Base-by-base conservation (phyloP, 2,329 filamentous ascomycete species). In the Fusarium chaquense region DNA sequence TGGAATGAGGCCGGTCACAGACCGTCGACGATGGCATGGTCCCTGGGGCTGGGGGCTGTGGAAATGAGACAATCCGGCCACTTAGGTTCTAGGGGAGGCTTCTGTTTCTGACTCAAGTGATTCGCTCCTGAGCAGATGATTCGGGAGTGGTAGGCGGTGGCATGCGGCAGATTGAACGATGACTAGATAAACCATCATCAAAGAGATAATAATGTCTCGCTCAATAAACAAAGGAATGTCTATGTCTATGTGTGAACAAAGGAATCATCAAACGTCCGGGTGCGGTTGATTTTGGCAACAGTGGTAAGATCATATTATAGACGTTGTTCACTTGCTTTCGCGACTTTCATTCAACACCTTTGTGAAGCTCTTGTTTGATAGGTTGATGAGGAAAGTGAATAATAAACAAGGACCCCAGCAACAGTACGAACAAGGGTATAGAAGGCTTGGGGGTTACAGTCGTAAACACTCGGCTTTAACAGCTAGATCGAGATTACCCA, bases 41-140 rank as follows among this genome's bases (percentile, higher is more conserved):
- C 26, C 26, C 44, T 20, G 20, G 20, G 20, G 20, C 24, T 58
- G 41, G 67, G 41, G 58, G 45, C 54, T 35, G 46, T 54, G 67
- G 67, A 70, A 71, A 70, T 70, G 67, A 70, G 58, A 44, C 43
- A 50, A 24, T 28, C 45, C 32, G 49, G 54, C 67, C 67, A 70
- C 54, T 70, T 58, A 68, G 30, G 43, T 57, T 38, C 33, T 36
- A 46, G 63, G 61, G 60, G 24, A 30, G 52, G 20, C 24, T 20
- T 30, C 59, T 54, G 55, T 24, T n/a, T n/a, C 63, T 68, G 65
- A 68, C 64, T 68, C 53, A 32, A 50, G 41, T 28, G 32, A 35
- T 43, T 32, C 44, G 32, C 15, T 62, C 30, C 33, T 18, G 41
- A 36, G 30, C 28, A 56, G 35, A 32, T 22, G 16, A 13, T 15